These are phyloP conservation scores for Lizonia empirigonia DNA, from an alignment of 2,329 filamentous ascomycete genomes.

Conservation along the genomic window DNA sequence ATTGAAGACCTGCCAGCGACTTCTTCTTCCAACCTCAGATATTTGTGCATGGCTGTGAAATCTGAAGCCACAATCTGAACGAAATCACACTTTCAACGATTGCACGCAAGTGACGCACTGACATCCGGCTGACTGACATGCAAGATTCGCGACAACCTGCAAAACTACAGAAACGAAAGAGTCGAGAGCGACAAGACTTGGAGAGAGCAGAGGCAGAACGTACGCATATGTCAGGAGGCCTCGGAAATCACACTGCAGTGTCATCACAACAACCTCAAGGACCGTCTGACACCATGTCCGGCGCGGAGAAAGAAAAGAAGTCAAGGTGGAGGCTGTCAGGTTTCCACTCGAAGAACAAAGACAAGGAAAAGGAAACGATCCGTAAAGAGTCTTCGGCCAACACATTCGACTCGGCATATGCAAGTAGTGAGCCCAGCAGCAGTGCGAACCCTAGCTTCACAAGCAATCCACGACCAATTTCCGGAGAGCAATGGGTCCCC, in stretches of 20 bases:
- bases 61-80: neutral
- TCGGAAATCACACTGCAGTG: slow-evolving; percentile 24
- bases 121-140: slow-evolving; percentile 18
- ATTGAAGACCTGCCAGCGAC: slow-evolving; percentile 3
- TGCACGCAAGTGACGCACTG: neutral
- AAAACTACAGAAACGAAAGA: slow-evolving; percentile 43
- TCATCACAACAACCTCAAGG: slow-evolving; percentile 26
- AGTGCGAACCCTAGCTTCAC: slow-evolving; percentile 42
- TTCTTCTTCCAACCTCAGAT: neutral
- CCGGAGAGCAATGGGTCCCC: slow-evolving; percentile 34
- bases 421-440: slow-evolving; percentile 40
- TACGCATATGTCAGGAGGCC: slow-evolving; percentile 26
- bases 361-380: slow-evolving; percentile 24
- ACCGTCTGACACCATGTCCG: slow-evolving; percentile 24
- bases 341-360: slow-evolving; percentile 45
- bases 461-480: slow-evolving; percentile 34
- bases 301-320: slow-evolving; percentile 42
- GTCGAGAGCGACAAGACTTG: slow-evolving; percentile 37
- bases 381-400: slow-evolving; percentile 21
- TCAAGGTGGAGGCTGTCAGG: slow-evolving; percentile 47
- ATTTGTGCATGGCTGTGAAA: neutral
- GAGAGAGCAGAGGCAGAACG: slow-evolving; percentile 14
- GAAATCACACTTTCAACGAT: neutral
- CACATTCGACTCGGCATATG: slow-evolving; percentile 42
- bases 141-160: slow-evolving; percentile 31